Evolutionary conservation across 805 yeast genomes (phyloP), one percentile per base, ranked within the genome.

Genomic region (Yarrowia sp.): DNA sequence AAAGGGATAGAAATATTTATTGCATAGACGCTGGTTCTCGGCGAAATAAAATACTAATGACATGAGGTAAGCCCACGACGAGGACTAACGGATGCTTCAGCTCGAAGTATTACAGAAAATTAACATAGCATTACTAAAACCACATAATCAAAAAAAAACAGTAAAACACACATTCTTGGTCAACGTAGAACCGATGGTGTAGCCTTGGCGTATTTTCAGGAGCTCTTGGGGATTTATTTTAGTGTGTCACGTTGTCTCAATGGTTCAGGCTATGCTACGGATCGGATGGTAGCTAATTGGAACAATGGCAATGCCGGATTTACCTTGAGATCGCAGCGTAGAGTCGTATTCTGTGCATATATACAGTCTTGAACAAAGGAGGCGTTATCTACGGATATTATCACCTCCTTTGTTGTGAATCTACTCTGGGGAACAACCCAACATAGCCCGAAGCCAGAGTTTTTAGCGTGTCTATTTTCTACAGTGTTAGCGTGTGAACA

Each of bases 1-100:
- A 76, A 95, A 95, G 77, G 84, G 55, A 84, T 65, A 86, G 74
- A 76, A 33, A 22, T 58, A 58, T 58, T 58, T 58, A 58, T 58
- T 58, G 61, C 61, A 55, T 55, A 55, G 61, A 55, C 61, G 61
- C 61, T 55, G 47, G 45, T 55, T 55, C 61, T 31, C 47, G 45
- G 61, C 61, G 61, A 53, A 48, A 38, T 41, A 53, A 53, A 38
- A 53, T 39, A 53, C 61, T 53, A 55, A 55, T 55, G 45, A 55
- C 8, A 38, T 32, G 58, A 51, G 58, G 43, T 14, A 22, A 8
- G 43, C 57, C 33, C 17, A 36, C 17, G 43, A n/a, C 28, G 28
- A 22, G 28, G 33, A 51, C 58, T 36, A 51, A 51, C 58, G 43
- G 58, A 28, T 36, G 57, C 43, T 35, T 36, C 57, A 22, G 17